Base-by-base conservation (phyloP, 2,329 filamentous ascomycete genomes). In the Claviceps monticola region DNA sequence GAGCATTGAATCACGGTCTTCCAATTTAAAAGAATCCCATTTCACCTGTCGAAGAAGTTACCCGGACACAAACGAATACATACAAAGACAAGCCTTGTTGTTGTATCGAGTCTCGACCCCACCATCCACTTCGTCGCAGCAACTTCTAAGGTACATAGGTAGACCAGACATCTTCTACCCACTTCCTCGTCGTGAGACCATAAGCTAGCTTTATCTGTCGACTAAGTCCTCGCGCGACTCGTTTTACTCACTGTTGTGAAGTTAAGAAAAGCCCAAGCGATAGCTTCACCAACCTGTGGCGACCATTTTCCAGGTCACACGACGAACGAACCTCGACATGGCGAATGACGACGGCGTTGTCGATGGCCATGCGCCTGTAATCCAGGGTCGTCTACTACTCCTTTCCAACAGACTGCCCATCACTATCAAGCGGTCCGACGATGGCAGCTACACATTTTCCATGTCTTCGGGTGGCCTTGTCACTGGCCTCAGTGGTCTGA, bases 381-480 rank as follows among this genome's bases (percentile, higher is more conserved):
- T 62, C 37, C 63, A 68, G 6, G 74, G 74, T 56, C 72, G 79
- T 56, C 76, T 96, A 50, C 79, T 96, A 49, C 82, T 97, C 47
- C 83, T 96, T 60, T 96, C 91, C 38, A 98, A 98, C 67, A 87
- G 93, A 51, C 78, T 97, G 43, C 91, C 93, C 53, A 94, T 97
- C 67, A 97, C 91, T 57, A 95, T 97, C 72, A 96, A 96, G 73
- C 84, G 88, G 59, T 84, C 84, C 50, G 88, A 93, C 50, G 88
- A 95, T 74, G 90, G 88, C 62, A 84, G 85, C 66, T 98, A 95
- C 73, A 80, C 83, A 63, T 95, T 95, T 69, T 88, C 86, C 66
- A 95, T 96, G 87, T 97, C 91, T 46, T 97, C 93, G 2, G 93
- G 93, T 53, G 93, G 93, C 42, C 79, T 98, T 42, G 93, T 97